These are phyloP conservation scores for Chaetothyriales sp. DNA, from an alignment of 2,329 filamentous ascomycete genomes.

Conservation along the genomic window DNA sequence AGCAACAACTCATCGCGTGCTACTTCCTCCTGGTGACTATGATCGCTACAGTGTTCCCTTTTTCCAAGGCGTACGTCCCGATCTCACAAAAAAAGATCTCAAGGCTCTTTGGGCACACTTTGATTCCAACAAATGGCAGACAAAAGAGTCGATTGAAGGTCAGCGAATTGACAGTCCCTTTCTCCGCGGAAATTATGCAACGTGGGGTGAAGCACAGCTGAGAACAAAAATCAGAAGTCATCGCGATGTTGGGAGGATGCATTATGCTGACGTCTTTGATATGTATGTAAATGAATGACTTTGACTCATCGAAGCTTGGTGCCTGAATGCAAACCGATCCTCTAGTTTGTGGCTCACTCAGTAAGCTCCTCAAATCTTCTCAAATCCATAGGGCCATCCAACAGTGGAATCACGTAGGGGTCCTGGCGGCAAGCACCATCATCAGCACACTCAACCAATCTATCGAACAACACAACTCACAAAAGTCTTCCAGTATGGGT, in stretches of 20 bases:
- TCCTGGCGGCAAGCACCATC: background rate
- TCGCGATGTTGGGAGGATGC: slow-evolving; percentile 32
- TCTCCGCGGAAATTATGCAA: slow-evolving; percentile 35
- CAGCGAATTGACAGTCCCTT: slow-evolving; percentile 35
- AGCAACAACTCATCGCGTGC: slow-evolving; percentile 29
- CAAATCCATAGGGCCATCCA: slow-evolving; percentile 56
- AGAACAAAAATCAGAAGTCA: slow-evolving; percentile 41
- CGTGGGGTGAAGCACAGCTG: slow-evolving; percentile 41
- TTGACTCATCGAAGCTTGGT: background rate
- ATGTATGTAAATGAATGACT: slow-evolving; percentile 29
- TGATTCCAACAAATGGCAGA: slow-evolving; percentile 5
- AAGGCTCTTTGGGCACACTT: slow-evolving; percentile 28
- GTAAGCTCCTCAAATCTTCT: slow-evolving; percentile 49
- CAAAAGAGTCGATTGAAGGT: slow-evolving; percentile 25
- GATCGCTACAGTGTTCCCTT: slow-evolving; percentile 30
- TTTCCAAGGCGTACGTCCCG: slow-evolving; percentile 36
- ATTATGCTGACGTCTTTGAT: slow-evolving; percentile 35
- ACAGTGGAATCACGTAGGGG: slow-evolving; percentile 42
- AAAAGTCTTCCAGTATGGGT: slow-evolving; percentile 63
- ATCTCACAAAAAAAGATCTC: slow-evolving; percentile 31
- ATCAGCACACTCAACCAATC: background rate
- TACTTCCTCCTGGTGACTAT: slow-evolving; percentile 25
- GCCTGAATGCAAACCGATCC: background rate
- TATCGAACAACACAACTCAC: slow-evolving; percentile 18
- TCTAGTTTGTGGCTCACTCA: background rate